phyloP scores from a whole-genome alignment of 2,329 filamentous ascomycete species.

The Hypomyces rosellus region DNA sequence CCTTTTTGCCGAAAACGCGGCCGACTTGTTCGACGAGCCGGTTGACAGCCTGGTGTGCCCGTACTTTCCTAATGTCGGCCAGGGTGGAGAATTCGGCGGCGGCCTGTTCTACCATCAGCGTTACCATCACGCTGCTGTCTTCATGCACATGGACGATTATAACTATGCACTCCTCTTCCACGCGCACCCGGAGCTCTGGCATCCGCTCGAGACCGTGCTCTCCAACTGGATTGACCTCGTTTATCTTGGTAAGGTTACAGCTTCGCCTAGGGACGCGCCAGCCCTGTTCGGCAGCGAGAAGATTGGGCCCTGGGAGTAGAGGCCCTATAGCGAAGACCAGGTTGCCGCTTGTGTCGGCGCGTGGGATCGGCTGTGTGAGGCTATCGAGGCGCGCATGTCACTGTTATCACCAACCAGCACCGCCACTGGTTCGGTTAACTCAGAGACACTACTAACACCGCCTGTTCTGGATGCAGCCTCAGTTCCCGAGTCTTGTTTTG shows the following conservation, averaged over 20 bases:
- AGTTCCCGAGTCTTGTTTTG: conserved; percentile 4
- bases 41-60: conserved; percentile 20
- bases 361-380: too few relatives aligned
- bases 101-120: conserved; percentile 26
- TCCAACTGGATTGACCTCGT: conserved; percentile 22
- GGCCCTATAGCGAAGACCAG: too few relatives aligned
- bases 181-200: conserved; percentile 16
- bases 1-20: conserved; percentile 18
- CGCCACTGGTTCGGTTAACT: too few relatives aligned
- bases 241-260: conserved; percentile 19
- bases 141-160: conserved; percentile 18
- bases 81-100: conserved; percentile 15
- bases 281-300: conserved; percentile 6
- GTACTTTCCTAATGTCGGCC: conserved; percentile 15
- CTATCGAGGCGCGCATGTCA: too few relatives aligned
- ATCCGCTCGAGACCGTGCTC: conserved; percentile 22
- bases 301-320: too few relatives aligned
- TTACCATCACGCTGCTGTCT: conserved; percentile 18
- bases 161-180: conserved; percentile 17
- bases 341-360: too few relatives aligned
- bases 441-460: too few relatives aligned
- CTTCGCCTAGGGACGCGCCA: conserved; percentile 15
- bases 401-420: too few relatives aligned
- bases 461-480: too few relatives aligned
- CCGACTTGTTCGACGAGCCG: conserved; percentile 18